phyloP scores from a whole-genome alignment of 192 early-diverging fungal species.

The Rhizophagus sp. region DNA sequence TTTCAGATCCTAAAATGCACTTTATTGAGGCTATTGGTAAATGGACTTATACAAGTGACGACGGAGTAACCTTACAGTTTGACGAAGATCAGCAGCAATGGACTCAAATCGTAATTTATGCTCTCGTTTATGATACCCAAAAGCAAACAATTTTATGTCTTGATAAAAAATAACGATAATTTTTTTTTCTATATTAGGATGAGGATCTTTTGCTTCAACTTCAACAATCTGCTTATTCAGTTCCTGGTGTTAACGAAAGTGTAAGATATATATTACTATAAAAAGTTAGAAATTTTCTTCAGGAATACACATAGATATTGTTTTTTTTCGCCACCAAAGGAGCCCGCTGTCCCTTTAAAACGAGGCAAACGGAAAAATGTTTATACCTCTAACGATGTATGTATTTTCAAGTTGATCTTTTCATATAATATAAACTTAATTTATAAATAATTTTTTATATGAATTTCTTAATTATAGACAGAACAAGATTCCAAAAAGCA shows the following conservation, averaged over 20 bases:
- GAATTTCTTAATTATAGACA: neutral
- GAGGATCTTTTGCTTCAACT: constrained; percentile 60
- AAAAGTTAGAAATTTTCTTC: neutral
- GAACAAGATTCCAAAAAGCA: constrained; percentile 49
- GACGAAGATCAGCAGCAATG: constrained; percentile 78
- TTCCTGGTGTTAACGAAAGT: constrained; percentile 57
- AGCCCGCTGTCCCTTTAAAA: constrained; percentile 36
- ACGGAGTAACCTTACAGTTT: constrained; percentile 83
- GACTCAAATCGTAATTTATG: constrained; percentile 80
- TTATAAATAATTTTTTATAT: neutral
- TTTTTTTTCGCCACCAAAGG: constrained; percentile 30
- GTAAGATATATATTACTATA: constrained; percentile 33
- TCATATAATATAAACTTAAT: no score
- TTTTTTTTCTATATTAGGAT: constrained; percentile 39
- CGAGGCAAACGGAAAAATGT: constrained; percentile 53
- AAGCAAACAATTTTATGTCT: neutral
- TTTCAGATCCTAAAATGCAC: constrained; percentile 33
- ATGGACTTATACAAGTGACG: constrained; percentile 78
- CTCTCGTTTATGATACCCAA: neutral
- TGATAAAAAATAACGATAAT: neutral
- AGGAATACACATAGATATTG: neutral
- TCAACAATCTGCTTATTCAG: constrained; percentile 70
- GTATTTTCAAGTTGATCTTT: neutral
- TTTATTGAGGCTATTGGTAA: constrained; percentile 72
- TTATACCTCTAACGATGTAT: constrained; percentile 49